Conservation (phyloP, 768 basidiomycete genomes). For the Kwoniella europaea region DNA sequence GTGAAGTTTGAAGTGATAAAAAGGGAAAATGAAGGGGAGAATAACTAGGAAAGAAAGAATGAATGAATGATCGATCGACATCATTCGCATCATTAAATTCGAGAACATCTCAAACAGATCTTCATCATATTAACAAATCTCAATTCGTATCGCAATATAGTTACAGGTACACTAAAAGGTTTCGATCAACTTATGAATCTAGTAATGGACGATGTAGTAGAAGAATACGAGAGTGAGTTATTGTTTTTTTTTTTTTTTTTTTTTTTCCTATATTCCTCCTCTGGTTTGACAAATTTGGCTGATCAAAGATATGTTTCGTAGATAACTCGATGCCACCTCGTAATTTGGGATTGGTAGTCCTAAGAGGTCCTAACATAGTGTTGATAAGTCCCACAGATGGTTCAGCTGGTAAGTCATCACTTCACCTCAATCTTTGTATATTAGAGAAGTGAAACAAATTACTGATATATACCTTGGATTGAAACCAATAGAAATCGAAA, state of each 20-base stretch:
- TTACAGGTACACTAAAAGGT: slow-evolving; percentile 90
- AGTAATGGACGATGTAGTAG: slow-evolving; percentile 93
- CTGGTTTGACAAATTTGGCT: slow-evolving; percentile 52
- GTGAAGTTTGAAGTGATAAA: neutral
- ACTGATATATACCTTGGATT: neutral
- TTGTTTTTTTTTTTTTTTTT: neutral
- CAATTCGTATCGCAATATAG: slow-evolving; percentile 60
- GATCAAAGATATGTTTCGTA: slow-evolving; percentile 57
- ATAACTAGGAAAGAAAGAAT: too few species aligned
- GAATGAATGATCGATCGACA: too few species aligned
- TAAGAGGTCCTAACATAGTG: slow-evolving; percentile 92
- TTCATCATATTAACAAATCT: too few species aligned
- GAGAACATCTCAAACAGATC: too few species aligned
- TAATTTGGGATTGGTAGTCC: slow-evolving; percentile 78
- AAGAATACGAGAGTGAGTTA: slow-evolving; percentile 71
- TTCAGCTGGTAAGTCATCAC: slow-evolving; percentile 64
- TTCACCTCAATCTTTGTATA: neutral
- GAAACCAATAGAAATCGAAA: slow-evolving; percentile 45
- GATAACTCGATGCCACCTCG: slow-evolving; percentile 61
- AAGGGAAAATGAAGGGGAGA: too few species aligned
- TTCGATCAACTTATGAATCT: slow-evolving; percentile 96
- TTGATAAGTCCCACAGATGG: slow-evolving; percentile 94
- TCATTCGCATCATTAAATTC: too few species aligned
- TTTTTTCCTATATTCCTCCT: neutral
- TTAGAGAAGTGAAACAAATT: neutral